These are phyloP conservation scores for Penicillium sp. DNA, from an alignment of 2,329 filamentous ascomycete species.

Conservation along the genomic window DNA sequence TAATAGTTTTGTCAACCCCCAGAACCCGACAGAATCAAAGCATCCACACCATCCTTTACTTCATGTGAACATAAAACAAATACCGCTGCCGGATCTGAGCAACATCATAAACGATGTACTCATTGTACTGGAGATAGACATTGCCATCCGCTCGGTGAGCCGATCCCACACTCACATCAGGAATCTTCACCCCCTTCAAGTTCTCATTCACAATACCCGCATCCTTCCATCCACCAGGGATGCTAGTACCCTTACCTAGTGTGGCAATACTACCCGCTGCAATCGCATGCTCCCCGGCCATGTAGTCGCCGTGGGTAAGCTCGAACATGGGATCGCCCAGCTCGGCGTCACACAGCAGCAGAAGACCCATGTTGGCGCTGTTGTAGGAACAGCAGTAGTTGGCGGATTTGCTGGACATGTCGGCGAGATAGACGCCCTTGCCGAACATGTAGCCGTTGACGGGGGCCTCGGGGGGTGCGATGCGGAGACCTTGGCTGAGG, in stretches of 20 bases:
- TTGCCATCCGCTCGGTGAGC: neutral
- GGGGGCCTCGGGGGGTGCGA: slow-evolving; percentile 77
- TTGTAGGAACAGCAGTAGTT: slow-evolving; percentile 68
- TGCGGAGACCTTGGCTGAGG: slow-evolving; percentile 82
- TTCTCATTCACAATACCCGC: slow-evolving; percentile 65
- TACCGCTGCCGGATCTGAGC: slow-evolving; percentile 52
- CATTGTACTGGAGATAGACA: slow-evolving; percentile 40
- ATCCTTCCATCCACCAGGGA: slow-evolving; percentile 74
- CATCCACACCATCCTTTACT: slow-evolving; percentile 5
- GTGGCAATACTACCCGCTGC: slow-evolving; percentile 65
- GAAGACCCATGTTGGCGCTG: slow-evolving; percentile 70
- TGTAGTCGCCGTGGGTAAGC: slow-evolving; percentile 59
- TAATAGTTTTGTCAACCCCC: neutral
- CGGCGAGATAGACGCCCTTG: slow-evolving; percentile 85
- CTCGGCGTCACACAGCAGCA: slow-evolving; percentile 83
- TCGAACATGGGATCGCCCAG: slow-evolving; percentile 74
- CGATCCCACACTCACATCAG: slow-evolving; percentile 28
- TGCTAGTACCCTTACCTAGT: slow-evolving; percentile 66
- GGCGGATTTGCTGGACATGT: slow-evolving; percentile 81
- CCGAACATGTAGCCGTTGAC: slow-evolving; percentile 84
- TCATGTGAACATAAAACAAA: slow-evolving; percentile 47
- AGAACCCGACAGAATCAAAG: neutral
- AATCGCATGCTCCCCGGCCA: slow-evolving; percentile 66
- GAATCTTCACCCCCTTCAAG: slow-evolving; percentile 69
- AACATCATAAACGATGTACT: slow-evolving; percentile 54